phyloP scores from a whole-genome alignment of 495 filamentous ascomycete genomes.

The Podospora fimiseda region DNA sequence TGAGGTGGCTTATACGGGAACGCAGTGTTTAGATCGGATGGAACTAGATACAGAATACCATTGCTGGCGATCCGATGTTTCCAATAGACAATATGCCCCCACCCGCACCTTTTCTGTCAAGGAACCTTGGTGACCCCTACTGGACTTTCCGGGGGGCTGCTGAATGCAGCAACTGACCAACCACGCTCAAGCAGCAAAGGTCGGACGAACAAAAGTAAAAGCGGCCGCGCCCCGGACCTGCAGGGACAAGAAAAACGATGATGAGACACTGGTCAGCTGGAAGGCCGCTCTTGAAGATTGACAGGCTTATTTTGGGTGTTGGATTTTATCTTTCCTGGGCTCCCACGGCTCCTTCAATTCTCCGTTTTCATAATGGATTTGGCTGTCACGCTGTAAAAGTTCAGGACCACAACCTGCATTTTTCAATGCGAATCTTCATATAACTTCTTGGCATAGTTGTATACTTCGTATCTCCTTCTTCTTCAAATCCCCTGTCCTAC shows the following conservation, averaged over 20 bases:
- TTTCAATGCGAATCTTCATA: not conserved
- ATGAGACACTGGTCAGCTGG: not conserved
- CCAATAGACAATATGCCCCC: not conserved
- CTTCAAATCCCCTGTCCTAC: too few relatives aligned
- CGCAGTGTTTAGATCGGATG: not conserved
- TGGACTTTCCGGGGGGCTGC: not conserved
- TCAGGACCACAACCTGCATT: not conserved
- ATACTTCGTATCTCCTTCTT: too few relatives aligned
- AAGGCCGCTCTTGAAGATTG: not conserved
- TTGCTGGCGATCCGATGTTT: slow-evolving; percentile 2
- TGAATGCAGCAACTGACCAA: slow-evolving; percentile 7
- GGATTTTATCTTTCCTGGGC: too few relatives aligned
- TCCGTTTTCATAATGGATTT: too few relatives aligned
- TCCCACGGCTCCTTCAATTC: too few relatives aligned
- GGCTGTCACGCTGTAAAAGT: too few relatives aligned
- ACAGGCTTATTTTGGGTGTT: not conserved
- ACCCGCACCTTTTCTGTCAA: not conserved
- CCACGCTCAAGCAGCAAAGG: too few relatives aligned
- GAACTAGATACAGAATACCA: too few relatives aligned
- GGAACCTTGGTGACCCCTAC: too few relatives aligned
- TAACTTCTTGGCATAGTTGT: not conserved
- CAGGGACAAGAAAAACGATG: not conserved
- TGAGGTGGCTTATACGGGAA: not conserved
- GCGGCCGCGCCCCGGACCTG: too few relatives aligned
- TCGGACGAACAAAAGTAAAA: too few relatives aligned